Conservation (phyloP, 176 grass and related monocot genomes). For the Pontederia crassipes region DNA sequence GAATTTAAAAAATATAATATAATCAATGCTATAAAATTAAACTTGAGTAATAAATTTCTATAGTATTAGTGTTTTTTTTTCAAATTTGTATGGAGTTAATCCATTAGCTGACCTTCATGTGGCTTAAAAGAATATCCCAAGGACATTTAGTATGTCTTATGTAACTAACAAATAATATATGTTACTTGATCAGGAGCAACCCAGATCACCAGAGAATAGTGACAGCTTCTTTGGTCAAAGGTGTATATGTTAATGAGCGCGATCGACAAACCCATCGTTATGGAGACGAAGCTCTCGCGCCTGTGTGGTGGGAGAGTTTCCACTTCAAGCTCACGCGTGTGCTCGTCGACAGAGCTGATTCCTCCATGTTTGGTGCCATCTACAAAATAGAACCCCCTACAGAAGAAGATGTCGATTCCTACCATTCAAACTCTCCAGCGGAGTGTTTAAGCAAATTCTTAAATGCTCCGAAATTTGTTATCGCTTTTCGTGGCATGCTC, state of each 20-base stretch:
- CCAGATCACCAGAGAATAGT: constrained; percentile 27
- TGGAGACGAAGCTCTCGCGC: constrained; percentile 11
- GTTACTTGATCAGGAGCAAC: constrained; percentile 7
- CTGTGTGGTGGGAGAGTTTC: constrained; percentile 27
- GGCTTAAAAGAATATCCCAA: no score
- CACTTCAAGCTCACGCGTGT: constrained; percentile 23
- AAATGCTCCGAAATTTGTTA: constrained; percentile 37
- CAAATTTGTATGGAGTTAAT: no score
- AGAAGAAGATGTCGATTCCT: no score
- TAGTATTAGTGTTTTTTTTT: no score
- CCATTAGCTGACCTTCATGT: no score
- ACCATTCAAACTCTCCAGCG: no score
- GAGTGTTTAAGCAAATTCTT: no score
- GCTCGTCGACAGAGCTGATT: constrained; percentile 23
- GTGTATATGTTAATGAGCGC: constrained; percentile 22
- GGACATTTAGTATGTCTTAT: no score
- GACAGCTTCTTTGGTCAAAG: constrained; percentile 22
- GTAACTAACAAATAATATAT: background rate
- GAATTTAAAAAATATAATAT: no score
- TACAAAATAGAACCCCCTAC: constrained; percentile 1
- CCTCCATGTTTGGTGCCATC: constrained; percentile 30
- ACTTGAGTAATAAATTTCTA: no score
- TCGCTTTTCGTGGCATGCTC: constrained; percentile 61
- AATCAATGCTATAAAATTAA: no score
- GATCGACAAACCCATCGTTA: constrained; percentile 10